Base-by-base conservation (phyloP, 306 rosid species). In the Vigna unguiculata region DNA sequence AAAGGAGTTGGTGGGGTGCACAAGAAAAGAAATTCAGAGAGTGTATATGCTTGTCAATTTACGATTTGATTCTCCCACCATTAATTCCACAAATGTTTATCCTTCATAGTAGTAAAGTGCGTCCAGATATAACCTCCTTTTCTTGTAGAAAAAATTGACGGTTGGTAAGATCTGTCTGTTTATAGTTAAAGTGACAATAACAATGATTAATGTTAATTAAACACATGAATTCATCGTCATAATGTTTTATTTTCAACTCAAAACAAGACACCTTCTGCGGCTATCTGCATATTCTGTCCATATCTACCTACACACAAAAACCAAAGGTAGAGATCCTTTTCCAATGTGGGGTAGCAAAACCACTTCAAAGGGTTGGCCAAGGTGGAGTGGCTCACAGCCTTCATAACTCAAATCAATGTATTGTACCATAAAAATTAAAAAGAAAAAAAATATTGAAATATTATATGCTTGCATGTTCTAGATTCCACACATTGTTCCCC, bases 311-410 rank as follows among this genome's bases (percentile, higher is more conserved):
- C 24, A 47, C 54, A 77, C 73, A 21, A 64, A 81, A 85, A 75
- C 49, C 22, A 57, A 62, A 71, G 83, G 79, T 64, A 65, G 11
- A 74, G 53, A 59, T 53, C 30, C 60, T 20, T 71, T 83, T 68
- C 59, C 65, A 17, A 77, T 63, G 86, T 87, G 93, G 93, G 97
- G 87, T 69, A 83, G 83, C 63, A 84, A 84, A 87, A 87, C 86
- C 97, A 92, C 91, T 90, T 60, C 21, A 17, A 11, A 38, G 78
- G 64, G 72, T 58, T 47, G 67, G 67, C 83, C 73, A 28, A 34
- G 74, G 57, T 77, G 78, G 41, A 41, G 73, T 59, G 65, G 81
- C 69, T 85, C 85, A 72, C 77, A 66, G 49, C 74, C 84, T 66
- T 67, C 78, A 70, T 25, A 20, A 49, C 41, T 78, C 83, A 81